These are phyloP conservation scores for Pythium periplocum DNA, from an alignment of 352 stramenopile genomes.

Conservation along the genomic window DNA sequence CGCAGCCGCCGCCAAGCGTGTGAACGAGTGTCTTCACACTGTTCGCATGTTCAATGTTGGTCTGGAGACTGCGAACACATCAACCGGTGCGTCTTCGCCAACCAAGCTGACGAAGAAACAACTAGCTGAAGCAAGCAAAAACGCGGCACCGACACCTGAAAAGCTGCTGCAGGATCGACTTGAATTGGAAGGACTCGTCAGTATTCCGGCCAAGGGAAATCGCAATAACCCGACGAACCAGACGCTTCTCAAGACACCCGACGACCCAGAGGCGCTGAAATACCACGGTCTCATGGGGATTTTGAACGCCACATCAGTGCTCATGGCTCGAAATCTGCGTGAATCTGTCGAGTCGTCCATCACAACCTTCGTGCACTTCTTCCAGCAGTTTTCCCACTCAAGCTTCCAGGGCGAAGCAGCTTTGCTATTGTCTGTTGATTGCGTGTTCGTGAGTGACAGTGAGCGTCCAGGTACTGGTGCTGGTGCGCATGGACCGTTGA, in stretches of 20 bases:
- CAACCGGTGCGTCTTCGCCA: slow-evolving; percentile 1
- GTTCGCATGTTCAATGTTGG: slow-evolving; percentile 5
- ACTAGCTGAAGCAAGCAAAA: slow-evolving; percentile 2
- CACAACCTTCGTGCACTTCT: slow-evolving; percentile 59
- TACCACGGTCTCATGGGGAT: slow-evolving; percentile 64
- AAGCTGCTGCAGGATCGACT: slow-evolving; percentile 42
- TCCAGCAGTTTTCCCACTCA: slow-evolving; percentile 55
- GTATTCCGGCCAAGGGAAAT: neutral
- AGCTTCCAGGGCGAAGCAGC: slow-evolving; percentile 54
- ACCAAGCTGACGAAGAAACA: slow-evolving; percentile 12
- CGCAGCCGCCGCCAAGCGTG: slow-evolving; percentile 52
- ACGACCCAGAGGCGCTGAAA: slow-evolving; percentile 37
- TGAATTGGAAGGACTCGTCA: slow-evolving; percentile 42
- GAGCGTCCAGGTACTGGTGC: neutral
- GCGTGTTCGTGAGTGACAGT: slow-evolving; percentile 9
- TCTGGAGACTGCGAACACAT: neutral
- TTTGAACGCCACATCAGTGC: slow-evolving; percentile 74
- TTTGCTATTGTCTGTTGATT: slow-evolving; percentile 58
- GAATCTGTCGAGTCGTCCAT: slow-evolving; percentile 84
- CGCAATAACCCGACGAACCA: slow-evolving; percentile 4
- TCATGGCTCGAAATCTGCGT: slow-evolving; percentile 90
- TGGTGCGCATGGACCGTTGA: neutral
- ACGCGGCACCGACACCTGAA: slow-evolving; percentile 7
- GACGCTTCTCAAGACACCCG: neutral
- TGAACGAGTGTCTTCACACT: slow-evolving; percentile 52